Evolutionary conservation across 2,329 filamentous ascomycete species (phyloP).

Genomic region (Diaporthe vexans): DNA sequence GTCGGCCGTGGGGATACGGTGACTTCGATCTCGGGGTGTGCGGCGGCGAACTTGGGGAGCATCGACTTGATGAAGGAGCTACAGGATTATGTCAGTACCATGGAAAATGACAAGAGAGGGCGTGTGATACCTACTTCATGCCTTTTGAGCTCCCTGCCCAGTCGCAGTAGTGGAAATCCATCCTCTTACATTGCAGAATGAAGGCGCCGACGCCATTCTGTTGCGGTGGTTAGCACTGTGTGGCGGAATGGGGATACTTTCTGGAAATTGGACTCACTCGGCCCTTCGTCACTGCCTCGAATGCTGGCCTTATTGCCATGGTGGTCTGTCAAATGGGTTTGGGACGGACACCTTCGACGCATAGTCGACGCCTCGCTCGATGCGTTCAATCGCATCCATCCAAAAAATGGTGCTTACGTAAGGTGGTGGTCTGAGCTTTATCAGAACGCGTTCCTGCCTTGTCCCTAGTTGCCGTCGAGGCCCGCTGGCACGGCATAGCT

Average conservation of each 20-base stretch:
- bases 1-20: conserved; percentile 90
- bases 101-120: background rate
- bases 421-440: conserved; percentile 26
- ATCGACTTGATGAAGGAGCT: conserved; percentile 86
- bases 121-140: conserved; percentile 80
- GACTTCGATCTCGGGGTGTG: conserved; percentile 92
- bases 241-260: too few species aligned
- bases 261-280: conserved; percentile 58
- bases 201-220: conserved; percentile 98
- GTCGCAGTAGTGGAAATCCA: conserved; percentile 98
- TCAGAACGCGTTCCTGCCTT: conserved; percentile 32
- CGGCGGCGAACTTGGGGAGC: conserved; percentile 82
- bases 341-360: conserved; percentile 28
- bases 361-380: background rate
- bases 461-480: conserved; percentile 28
- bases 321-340: conserved; percentile 52
- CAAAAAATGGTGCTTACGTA: conserved; percentile 40
- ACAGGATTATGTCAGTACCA: conserved; percentile 39
- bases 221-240: conserved; percentile 38
- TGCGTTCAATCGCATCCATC: conserved; percentile 11
- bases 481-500: conserved; percentile 26
- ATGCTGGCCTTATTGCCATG: conserved; percentile 67
- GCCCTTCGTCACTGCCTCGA: conserved; percentile 66
- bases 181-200: conserved; percentile 94
- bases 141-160: conserved; percentile 92